Evolutionary conservation across 805 yeast genomes (phyloP).

Genomic region (Sugiyamaella chiloensis): DNA sequence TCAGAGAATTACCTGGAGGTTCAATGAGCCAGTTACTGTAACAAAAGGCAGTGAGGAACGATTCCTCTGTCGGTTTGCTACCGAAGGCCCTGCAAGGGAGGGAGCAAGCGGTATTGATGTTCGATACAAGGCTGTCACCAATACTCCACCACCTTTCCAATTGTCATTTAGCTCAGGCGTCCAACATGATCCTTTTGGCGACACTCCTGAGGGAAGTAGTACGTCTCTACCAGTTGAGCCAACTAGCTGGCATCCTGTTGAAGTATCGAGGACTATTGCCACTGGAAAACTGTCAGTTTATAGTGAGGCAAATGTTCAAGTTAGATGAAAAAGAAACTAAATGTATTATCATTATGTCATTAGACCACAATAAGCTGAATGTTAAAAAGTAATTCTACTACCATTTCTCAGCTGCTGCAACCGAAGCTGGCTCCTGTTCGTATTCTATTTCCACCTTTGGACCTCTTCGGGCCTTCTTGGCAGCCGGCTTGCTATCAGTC

Average conservation of each 20-base stretch:
- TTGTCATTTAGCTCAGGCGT: slow-evolving; percentile 7
- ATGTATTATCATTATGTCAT: slow-evolving; percentile 1
- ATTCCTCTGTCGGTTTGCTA: slow-evolving; percentile 81
- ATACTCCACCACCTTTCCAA: slow-evolving; percentile 7
- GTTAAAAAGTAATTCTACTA: too few species aligned
- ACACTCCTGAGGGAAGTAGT: slow-evolving; percentile 10
- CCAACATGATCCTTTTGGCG: slow-evolving; percentile 19
- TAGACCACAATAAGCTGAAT: neutral
- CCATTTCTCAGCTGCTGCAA: slow-evolving; percentile 5
- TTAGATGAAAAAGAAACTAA: slow-evolving; percentile 4
- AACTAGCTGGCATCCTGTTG: slow-evolving; percentile 16
- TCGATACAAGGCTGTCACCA: slow-evolving; percentile 28
- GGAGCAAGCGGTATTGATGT: slow-evolving; percentile 70
- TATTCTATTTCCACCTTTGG: slow-evolving; percentile 29
- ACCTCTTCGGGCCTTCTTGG: slow-evolving; percentile 17
- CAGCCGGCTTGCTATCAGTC: slow-evolving; percentile 11
- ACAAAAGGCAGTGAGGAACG: slow-evolving; percentile 52
- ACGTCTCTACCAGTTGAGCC: neutral
- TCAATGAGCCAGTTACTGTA: slow-evolving; percentile 38
- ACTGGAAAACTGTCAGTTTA: slow-evolving; percentile 20
- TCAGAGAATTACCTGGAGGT: slow-evolving; percentile 84
- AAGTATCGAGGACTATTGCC: slow-evolving; percentile 11
- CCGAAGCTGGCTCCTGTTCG: slow-evolving; percentile 26
- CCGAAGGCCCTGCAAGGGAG: slow-evolving; percentile 69
- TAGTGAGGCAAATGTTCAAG: slow-evolving; percentile 20